These are phyloP conservation scores for Malania oleifera DNA, from an alignment of 164 flowering plant genomes.

Conservation along the genomic window DNA sequence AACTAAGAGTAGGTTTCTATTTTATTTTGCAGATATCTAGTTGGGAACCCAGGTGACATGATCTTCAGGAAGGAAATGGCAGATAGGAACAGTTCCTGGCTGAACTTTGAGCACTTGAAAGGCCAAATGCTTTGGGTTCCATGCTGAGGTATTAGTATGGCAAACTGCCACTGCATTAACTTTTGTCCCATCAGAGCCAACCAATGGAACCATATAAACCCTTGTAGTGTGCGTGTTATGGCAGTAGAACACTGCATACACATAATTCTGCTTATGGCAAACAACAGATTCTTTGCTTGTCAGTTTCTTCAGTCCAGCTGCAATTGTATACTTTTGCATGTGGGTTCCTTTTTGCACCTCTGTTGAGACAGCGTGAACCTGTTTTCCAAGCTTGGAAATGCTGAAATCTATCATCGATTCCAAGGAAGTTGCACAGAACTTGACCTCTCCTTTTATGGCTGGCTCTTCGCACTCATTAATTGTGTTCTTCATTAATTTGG, in stretches of 20 bases:
- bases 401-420: slow-evolving; percentile 46
- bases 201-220: slow-evolving; percentile 29
- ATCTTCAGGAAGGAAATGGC: slow-evolving; percentile 53
- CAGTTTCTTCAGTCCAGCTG: slow-evolving; percentile 23
- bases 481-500: slow-evolving; percentile 33
- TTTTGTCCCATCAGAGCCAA: slow-evolving; percentile 35
- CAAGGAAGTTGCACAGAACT: slow-evolving; percentile 44
- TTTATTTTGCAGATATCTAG: slow-evolving; percentile 13
- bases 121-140: slow-evolving; percentile 54
- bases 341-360: slow-evolving; percentile 28
- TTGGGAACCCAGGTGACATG: slow-evolving; percentile 34
- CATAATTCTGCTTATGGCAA: slow-evolving; percentile 41
- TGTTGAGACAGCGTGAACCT: slow-evolving; percentile 30
- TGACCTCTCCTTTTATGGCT: slow-evolving; percentile 33
- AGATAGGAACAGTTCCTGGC: slow-evolving; percentile 42
- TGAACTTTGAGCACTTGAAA: slow-evolving; percentile 42
- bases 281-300: slow-evolving; percentile 23
- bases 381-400: slow-evolving; percentile 37
- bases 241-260: slow-evolving; percentile 43
- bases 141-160: slow-evolving; percentile 40
- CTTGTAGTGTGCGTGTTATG: slow-evolving; percentile 26
- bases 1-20: not conserved
- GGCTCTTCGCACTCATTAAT: slow-evolving; percentile 35
- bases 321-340: slow-evolving; percentile 28
- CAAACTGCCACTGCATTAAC: slow-evolving; percentile 39